Conservation (phyloP, 2,329 filamentous ascomycete genomes). For the Pestalotiopsis sp. region DNA sequence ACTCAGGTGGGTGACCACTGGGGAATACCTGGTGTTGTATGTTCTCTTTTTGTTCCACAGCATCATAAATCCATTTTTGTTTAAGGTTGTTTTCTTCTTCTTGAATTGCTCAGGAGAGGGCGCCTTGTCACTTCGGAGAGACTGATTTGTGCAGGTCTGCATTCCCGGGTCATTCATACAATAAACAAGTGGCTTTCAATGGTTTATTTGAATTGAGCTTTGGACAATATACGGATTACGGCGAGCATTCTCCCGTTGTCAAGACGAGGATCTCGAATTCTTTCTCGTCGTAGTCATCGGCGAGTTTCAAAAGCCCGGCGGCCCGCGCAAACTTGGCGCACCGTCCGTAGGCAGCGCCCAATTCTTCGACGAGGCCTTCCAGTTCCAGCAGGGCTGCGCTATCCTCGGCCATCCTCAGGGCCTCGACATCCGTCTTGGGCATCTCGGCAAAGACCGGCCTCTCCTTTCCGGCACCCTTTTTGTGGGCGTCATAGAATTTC, state of each 20-base stretch:
- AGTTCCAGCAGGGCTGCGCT: background rate
- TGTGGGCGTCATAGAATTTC: constrained; percentile 2
- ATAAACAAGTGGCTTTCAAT: no score
- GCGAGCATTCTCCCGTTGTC: constrained; percentile 1
- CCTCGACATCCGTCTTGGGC: constrained; percentile 6
- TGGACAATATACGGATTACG: background rate
- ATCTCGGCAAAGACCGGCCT: constrained; percentile 9
- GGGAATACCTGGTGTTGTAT: no score
- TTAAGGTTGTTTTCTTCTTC: no score
- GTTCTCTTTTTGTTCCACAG: no score
- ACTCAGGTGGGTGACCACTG: no score
- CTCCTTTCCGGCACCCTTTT: background rate
- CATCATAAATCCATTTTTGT: no score
- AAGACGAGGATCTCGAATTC: constrained; percentile 4
- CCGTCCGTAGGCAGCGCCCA: constrained; percentile 8
- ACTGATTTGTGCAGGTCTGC: no score
- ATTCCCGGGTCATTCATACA: no score
- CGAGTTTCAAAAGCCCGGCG: background rate
- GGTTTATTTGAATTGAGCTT: no score
- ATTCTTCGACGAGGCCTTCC: background rate
- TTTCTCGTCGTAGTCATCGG: constrained; percentile 1
- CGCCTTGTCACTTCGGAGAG: no score
- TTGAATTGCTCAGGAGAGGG: no score
- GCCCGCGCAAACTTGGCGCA: constrained; percentile 3
- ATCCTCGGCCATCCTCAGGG: constrained; percentile 4